Percentiles rank a stretch among this genome's conserved stretches.
phyloP scores from a whole-genome alignment of 2,329 filamentous ascomycete species.

The Pseudogymnoascus sp. region DNA sequence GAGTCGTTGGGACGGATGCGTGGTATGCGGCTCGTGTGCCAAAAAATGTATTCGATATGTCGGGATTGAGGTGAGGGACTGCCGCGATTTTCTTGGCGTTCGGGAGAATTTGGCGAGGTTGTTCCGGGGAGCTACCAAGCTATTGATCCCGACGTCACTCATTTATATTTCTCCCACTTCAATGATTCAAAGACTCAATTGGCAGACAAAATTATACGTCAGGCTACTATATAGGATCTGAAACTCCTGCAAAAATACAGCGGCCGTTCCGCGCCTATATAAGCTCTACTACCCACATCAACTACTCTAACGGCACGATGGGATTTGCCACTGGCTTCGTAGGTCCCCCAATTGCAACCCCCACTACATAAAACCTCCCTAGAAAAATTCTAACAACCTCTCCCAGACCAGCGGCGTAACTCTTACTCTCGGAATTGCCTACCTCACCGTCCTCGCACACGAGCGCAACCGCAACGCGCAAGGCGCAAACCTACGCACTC shows the following conservation, averaged over 20 bases:
- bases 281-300: background rate
- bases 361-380: background rate
- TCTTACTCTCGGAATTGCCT: constrained; percentile 66
- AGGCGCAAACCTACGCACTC: constrained; percentile 49
- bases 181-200: constrained; percentile 1
- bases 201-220: background rate
- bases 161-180: background rate
- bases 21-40: constrained; percentile 7
- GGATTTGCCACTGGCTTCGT: constrained; percentile 72
- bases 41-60: constrained; percentile 11
- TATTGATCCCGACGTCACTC: constrained; percentile 4
- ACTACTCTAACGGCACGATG: constrained; percentile 42
- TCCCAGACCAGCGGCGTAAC: constrained; percentile 67
- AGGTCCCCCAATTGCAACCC: constrained; percentile 32
- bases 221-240: background rate
- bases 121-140: background rate
- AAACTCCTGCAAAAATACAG: background rate
- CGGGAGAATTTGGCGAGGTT: constrained; percentile 22
- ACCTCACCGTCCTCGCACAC: constrained; percentile 65
- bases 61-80: constrained; percentile 11
- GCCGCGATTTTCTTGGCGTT: constrained; percentile 15
- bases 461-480: constrained; percentile 59
- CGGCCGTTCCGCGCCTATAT: background rate
- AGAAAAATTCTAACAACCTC: constrained; percentile 16
- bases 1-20: constrained; percentile 6